Evolutionary conservation across 192 early-diverging fungal genomes (phyloP), one percentile per base, ranked within the genome.

Genomic region (Coemansia sp.): DNA sequence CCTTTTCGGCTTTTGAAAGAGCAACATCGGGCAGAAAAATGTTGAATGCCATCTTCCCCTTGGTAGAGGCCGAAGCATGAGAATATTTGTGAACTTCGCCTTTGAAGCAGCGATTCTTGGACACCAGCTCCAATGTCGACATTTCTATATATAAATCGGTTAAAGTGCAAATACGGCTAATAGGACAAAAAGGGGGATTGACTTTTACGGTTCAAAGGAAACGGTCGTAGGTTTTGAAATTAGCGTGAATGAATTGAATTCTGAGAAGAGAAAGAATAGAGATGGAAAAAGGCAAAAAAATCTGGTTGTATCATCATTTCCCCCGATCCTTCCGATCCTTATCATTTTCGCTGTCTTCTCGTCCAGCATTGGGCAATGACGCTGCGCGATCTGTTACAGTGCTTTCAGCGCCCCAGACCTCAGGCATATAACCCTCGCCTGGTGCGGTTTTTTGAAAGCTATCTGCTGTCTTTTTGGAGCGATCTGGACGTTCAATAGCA

Each of bases 31-130:
- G 95, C 42, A 92, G 62, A 68, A 88, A 96, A 44, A 92, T 86
- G 68, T 85, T 89, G 74, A 94, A 90, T 40, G 84, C 83, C 91
- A 96, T 96, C 51, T 84, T 88, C 77, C 90, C 88, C 5, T 78
- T 69, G 4, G 89, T 84, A 17, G 77, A 68, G 2, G 69, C 45
- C 13, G 94, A 94, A 7, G 55, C 17, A 68, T 96, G 94, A 7
- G 85, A 55, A 68, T 90, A 94, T 76, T 94, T 94, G 65, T 81
- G 68, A 41, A 92, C 80, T 41, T 84, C 71, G 69, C 93, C 93
- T 42, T 74, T 85, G 77, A 88, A 90, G 75, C 85, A 85, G 55
- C 90, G 89, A 80, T 69, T 84, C 14, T 75, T 69, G 5, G 91
- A 89, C 46, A 91, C 69, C 38, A 83, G 71, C 44, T 69, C 72